These are phyloP conservation scores for Adiantum capillusveneris DNA, from an alignment of 75 land plant species.

Conservation along the genomic window DNA sequence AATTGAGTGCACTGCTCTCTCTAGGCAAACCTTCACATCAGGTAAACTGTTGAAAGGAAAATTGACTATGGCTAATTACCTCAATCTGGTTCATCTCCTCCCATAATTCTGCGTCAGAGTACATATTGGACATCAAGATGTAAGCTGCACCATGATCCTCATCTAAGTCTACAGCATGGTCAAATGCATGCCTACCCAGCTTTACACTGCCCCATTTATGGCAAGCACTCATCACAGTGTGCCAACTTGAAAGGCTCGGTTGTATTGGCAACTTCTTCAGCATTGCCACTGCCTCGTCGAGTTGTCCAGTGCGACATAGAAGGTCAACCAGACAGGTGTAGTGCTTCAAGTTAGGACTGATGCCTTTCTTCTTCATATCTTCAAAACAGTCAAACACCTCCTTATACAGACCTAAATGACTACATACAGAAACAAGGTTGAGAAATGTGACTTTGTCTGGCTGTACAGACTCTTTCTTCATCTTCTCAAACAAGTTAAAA, in stretches of 20 bases:
- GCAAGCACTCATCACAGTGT: slow-evolving; percentile 32
- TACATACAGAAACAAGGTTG: slow-evolving; percentile 37
- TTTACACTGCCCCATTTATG: slow-evolving; percentile 24
- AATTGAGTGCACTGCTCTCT: too few relatives aligned
- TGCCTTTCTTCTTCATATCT: slow-evolving; percentile 28
- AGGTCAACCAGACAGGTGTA: slow-evolving; percentile 46
- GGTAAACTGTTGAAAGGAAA: too few relatives aligned
- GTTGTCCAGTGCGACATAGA: slow-evolving; percentile 27
- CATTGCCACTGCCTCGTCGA: slow-evolving; percentile 31
- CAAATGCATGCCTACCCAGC: slow-evolving; percentile 23
- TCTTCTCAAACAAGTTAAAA: slow-evolving; percentile 26
- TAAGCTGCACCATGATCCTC: slow-evolving; percentile 27
- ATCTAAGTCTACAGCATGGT: slow-evolving; percentile 14
- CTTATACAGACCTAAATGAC: slow-evolving; percentile 38
- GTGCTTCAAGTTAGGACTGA: slow-evolving; percentile 32
- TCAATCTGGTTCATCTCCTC: neutral
- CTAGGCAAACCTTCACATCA: too few relatives aligned
- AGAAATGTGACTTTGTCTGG: slow-evolving; percentile 45
- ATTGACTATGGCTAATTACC: too few relatives aligned
- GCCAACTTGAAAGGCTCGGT: slow-evolving; percentile 22
- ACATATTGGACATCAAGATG: slow-evolving; percentile 33
- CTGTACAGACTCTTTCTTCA: slow-evolving; percentile 29
- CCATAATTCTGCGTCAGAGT: slow-evolving; percentile 3
- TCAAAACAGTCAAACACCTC: slow-evolving; percentile 30
- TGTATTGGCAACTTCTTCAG: slow-evolving; percentile 19